phyloP scores from a whole-genome alignment of 148 eudicot species.

The Rhododendron henanense region DNA sequence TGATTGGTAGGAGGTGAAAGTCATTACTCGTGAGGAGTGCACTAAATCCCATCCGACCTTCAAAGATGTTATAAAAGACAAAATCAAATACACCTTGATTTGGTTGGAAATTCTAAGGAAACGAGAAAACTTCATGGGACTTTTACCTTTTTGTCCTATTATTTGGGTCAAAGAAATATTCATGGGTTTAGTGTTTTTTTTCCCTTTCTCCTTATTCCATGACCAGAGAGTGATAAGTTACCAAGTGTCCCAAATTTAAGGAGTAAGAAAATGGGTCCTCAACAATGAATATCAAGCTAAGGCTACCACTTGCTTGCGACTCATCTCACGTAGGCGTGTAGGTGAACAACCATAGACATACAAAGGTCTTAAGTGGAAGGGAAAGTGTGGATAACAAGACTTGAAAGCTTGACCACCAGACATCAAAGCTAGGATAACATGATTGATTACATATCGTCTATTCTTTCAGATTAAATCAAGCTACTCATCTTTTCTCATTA shows the following conservation, averaged over 20 bases:
- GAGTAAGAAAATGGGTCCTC: not conserved
- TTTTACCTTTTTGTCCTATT: not conserved
- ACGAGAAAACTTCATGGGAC: not conserved
- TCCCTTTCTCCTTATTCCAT: not conserved
- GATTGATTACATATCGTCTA: not conserved
- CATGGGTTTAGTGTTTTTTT: not conserved
- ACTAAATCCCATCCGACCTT: not conserved
- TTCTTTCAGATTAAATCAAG: not conserved
- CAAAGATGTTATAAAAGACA: not conserved
- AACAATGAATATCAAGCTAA: not conserved
- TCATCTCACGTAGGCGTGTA: not conserved
- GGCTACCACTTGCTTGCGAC: not conserved
- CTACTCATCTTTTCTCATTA: not conserved
- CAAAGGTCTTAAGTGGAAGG: not conserved
- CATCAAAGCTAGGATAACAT: not conserved
- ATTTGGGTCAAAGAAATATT: not conserved
- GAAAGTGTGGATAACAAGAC: not conserved
- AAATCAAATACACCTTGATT: not conserved
- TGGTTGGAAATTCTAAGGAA: not conserved
- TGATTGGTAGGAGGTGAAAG: not conserved
- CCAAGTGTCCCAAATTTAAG: not conserved
- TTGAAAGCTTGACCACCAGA: not conserved
- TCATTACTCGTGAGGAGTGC: not conserved
- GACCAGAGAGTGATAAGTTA: not conserved
- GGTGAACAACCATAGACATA: not conserved